Evolutionary conservation across 805 yeast genomes (phyloP).

Genomic region (Kodamaea restingae): DNA sequence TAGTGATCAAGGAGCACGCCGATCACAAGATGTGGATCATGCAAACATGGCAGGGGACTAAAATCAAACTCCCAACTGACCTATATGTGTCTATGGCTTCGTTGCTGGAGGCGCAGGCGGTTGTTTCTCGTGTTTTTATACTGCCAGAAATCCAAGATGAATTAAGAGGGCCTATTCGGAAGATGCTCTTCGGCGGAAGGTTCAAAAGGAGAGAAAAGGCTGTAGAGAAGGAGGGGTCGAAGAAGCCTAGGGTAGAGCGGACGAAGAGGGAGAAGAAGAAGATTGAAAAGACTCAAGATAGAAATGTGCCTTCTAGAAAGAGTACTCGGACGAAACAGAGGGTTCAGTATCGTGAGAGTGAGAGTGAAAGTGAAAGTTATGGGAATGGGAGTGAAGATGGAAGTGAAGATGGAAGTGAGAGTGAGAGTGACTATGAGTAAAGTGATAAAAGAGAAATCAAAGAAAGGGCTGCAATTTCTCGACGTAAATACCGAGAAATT

Average conservation of each 20-base stretch:
- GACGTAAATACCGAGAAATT: too few species aligned
- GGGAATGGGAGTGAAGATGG: slow-evolving; percentile 2
- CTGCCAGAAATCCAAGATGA: slow-evolving; percentile 43
- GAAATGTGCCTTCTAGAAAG: slow-evolving; percentile 18
- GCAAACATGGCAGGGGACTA: slow-evolving; percentile 74
- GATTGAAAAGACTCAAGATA: slow-evolving; percentile 11
- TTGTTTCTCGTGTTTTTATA: slow-evolving; percentile 54
- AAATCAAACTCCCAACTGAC: slow-evolving; percentile 65
- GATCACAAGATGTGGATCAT: slow-evolving; percentile 63
- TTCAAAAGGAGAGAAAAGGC: not conserved
- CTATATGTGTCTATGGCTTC: slow-evolving; percentile 58
- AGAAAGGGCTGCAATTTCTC: too few species aligned
- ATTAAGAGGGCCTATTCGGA: slow-evolving; percentile 28
- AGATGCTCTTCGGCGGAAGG: slow-evolving; percentile 12
- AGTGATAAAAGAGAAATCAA: too few species aligned
- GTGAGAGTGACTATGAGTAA: not conserved
- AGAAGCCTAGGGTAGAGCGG: slow-evolving; percentile 14
- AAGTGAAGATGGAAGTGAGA: not conserved
- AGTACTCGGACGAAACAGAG: slow-evolving; percentile 35
- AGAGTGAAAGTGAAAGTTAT: slow-evolving; percentile 4
- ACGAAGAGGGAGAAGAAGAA: slow-evolving; percentile 7
- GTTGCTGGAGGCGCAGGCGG: slow-evolving; percentile 53
- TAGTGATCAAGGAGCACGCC: slow-evolving; percentile 55
- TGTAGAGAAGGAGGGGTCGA: slow-evolving; percentile 1
- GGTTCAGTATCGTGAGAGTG: slow-evolving; percentile 28